Percentiles rank a stretch among this genome's conserved stretches.
Evolutionary conservation across 2,329 filamentous ascomycete genomes (phyloP).

Genomic region (Cladophialophora chaetospira): DNA sequence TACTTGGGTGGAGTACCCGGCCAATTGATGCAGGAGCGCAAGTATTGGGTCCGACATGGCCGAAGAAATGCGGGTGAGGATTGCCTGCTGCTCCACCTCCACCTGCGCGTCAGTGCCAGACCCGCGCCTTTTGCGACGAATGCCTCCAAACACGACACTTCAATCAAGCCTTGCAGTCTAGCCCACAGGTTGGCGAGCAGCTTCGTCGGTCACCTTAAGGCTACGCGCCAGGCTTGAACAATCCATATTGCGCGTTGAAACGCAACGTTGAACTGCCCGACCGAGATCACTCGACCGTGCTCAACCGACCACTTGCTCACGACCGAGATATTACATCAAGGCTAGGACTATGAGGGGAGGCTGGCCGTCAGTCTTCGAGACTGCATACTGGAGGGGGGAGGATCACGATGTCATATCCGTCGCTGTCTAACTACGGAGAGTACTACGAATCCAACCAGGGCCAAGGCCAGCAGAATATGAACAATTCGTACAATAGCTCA

Average conservation of each 20-base stretch:
- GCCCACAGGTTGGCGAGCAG: too few relatives aligned
- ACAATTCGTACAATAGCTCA: slow-evolving; percentile 14
- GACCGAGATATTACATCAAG: neutral
- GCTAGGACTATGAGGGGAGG: neutral
- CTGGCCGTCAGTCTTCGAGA: neutral
- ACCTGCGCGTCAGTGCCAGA: slow-evolving; percentile 6
- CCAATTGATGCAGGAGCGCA: neutral
- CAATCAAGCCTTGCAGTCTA: too few relatives aligned
- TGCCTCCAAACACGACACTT: too few relatives aligned
- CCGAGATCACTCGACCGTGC: neutral
- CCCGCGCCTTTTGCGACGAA: neutral
- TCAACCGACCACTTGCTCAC: neutral
- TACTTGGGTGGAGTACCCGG: slow-evolving; percentile 5
- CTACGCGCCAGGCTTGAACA: neutral
- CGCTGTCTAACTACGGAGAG: slow-evolving; percentile 16
- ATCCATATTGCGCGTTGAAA: neutral
- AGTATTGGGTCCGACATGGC: neutral
- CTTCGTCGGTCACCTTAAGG: too few relatives aligned
- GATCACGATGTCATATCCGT: slow-evolving; percentile 26
- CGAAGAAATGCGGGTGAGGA: too few relatives aligned
- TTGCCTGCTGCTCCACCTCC: neutral
- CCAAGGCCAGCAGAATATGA: slow-evolving; percentile 19
- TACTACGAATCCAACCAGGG: slow-evolving; percentile 24
- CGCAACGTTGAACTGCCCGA: neutral
- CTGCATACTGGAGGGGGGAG: neutral